phyloP scores from a whole-genome alignment of 2,329 filamentous ascomycete genomes.

The Colletotrichum sp. region DNA sequence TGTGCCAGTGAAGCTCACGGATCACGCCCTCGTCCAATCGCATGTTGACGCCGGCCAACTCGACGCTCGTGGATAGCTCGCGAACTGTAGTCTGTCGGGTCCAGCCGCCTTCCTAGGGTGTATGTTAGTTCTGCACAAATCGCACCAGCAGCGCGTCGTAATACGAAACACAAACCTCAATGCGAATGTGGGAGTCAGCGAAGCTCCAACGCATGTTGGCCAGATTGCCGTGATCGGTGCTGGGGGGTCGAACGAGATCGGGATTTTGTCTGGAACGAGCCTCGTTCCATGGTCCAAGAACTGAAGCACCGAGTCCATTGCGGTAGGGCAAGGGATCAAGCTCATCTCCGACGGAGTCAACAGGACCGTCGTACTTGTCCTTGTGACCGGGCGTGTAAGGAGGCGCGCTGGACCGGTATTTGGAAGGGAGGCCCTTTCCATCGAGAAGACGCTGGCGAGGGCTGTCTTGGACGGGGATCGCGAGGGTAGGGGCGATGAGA shows the following conservation, averaged over 20 bases:
- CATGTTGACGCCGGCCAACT: constrained; percentile 81
- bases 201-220: constrained; percentile 77
- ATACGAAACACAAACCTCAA: constrained; percentile 51
- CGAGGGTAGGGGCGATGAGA: background rate
- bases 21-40: constrained; percentile 76
- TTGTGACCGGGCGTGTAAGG: constrained; percentile 66
- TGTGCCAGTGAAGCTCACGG: constrained; percentile 82
- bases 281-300: constrained; percentile 73
- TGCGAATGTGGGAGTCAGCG: constrained; percentile 67
- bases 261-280: constrained; percentile 74
- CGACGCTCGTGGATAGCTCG: constrained; percentile 69
- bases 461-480: constrained; percentile 45
- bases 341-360: constrained; percentile 64
- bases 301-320: constrained; percentile 68
- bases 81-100: constrained; percentile 74
- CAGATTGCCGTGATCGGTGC: constrained; percentile 74
- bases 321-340: constrained; percentile 70
- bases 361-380: constrained; percentile 66
- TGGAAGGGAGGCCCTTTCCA: constrained; percentile 49
- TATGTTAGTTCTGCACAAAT: background rate
- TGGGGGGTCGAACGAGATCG: constrained; percentile 73
- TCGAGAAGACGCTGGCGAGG: constrained; percentile 61
- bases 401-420: constrained; percentile 40
- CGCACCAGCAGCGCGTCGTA: background rate
- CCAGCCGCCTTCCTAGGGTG: constrained; percentile 72